Percentiles rank a stretch among this genome's conserved stretches.
Conservation (phyloP, 345 rosid genomes). For the Linum lewisii region DNA sequence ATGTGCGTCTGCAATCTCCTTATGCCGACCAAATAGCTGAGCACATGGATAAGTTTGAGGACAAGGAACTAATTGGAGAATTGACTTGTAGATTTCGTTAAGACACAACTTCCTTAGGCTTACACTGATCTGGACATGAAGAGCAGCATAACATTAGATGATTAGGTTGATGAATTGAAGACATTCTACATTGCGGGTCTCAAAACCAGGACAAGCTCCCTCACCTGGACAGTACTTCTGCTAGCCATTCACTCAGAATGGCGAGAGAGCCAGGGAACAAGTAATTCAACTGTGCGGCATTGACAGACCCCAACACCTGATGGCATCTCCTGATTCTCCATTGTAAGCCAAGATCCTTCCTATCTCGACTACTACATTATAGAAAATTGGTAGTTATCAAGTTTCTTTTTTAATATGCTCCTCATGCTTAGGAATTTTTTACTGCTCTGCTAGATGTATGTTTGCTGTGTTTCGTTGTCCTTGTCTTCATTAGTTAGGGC, state of each 20-base stretch:
- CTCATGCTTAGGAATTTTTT: no score
- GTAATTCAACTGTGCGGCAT: neutral
- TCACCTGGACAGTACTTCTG: neutral
- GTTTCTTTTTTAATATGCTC: neutral
- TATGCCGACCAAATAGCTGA: constrained; percentile 29
- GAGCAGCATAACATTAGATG: neutral
- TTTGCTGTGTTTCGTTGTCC: no score
- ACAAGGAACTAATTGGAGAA: constrained; percentile 27
- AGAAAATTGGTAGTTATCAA: no score
- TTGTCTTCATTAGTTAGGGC: no score
- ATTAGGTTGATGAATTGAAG: neutral
- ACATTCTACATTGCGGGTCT: neutral
- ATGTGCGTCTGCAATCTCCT: constrained; percentile 29
- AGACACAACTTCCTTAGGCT: neutral
- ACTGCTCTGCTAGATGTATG: no score
- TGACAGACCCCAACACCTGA: neutral
- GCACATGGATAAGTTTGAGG: constrained; percentile 35
- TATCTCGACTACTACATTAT: no score
- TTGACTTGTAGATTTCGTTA: constrained; percentile 11
- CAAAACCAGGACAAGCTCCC: neutral
- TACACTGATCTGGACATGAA: neutral
- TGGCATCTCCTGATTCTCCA: neutral
- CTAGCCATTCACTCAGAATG: neutral
- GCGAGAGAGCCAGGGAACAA: neutral
- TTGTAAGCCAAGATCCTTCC: neutral